Evolutionary conservation across 2,329 filamentous ascomycete genomes (phyloP), one percentile per base, ranked within the genome.

Genomic region (Chaetomium sp.): DNA sequence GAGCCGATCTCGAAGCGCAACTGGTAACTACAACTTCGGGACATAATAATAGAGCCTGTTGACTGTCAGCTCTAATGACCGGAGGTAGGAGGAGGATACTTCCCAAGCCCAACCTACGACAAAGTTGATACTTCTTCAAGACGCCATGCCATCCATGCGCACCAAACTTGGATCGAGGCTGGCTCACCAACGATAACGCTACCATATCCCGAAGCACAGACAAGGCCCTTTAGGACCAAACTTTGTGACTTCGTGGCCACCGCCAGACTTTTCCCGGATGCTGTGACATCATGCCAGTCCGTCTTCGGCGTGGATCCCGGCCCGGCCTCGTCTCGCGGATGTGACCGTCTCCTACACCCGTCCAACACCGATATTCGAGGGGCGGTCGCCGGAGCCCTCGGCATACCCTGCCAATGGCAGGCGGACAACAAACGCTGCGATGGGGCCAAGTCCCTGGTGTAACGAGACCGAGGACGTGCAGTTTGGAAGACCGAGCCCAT

Each of bases 221-320:
- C 45, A 27, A 29, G 60, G 65, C 62, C 63, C 67, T 67, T 68
- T 60, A 35, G n/a, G 51, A 60, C 65, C 65, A 59, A 42, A 65
- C 27, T 58, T 57, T 21, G 23, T 21, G n/a, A 23, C 4, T 27
- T 57, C 31, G 45, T 45, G 45, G 19, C 38, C 25, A 31, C 19
- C 25, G 21, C 12, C 60, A 16, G 45, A 19, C 29, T 7, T 53
- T 13, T 7, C 23, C 21, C 33, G 16, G 21, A 42, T 4, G 19
- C 38, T 47, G 35, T 25, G 38, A 19, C 27, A 7, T 27, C 51
- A 60, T 31, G 50, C 42, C 62, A 31, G n/a, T 23, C 64, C 54
- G 62, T 42, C 16, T 38, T 65, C 60, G 57, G 58, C 62, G 50
- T 45, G 53, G 58, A 62, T 64, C 38, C 23, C 53, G 64, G 16